phyloP scores from a whole-genome alignment of 768 basidiomycete species.

The Macrolepiota dolichaula region DNA sequence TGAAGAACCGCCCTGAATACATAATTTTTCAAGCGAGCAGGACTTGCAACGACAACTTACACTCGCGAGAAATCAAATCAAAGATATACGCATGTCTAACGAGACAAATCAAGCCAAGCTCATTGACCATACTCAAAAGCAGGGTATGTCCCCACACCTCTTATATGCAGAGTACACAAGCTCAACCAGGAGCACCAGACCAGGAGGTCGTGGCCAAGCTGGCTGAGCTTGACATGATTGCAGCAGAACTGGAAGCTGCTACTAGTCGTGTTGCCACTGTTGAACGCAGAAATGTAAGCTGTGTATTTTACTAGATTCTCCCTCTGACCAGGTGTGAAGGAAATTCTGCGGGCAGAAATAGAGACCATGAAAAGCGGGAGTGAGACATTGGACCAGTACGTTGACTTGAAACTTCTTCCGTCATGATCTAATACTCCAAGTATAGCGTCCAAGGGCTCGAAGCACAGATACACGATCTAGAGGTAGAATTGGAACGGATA shows the following conservation, averaged over 20 bases:
- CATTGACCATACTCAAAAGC: constrained; percentile 85
- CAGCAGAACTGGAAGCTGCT: constrained; percentile 91
- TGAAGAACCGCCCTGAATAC: background rate
- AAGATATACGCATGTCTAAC: constrained; percentile 86
- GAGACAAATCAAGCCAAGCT: constrained; percentile 93
- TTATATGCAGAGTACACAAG: background rate
- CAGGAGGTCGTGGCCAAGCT: constrained; percentile 89
- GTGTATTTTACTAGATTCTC: background rate
- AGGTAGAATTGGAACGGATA: constrained; percentile 70
- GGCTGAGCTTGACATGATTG: constrained; percentile 92
- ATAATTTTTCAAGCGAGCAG: constrained; percentile 62
- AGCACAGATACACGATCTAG: constrained; percentile 68
- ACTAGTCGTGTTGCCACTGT: constrained; percentile 90
- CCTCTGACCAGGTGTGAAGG: constrained; percentile 40
- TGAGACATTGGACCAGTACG: constrained; percentile 67
- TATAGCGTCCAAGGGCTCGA: constrained; percentile 71
- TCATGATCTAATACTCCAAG: constrained; percentile 2
- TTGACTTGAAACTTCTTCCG: background rate
- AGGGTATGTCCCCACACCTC: constrained; percentile 48
- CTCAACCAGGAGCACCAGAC: constrained; percentile 42
- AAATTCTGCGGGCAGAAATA: constrained; percentile 93
- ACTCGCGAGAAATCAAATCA: constrained; percentile 84
- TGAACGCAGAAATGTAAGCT: constrained; percentile 84
- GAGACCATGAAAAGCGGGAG: constrained; percentile 82
- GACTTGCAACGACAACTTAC: constrained; percentile 90